Evolutionary conservation across 306 rosid genomes (phyloP).

Genomic region (Vigna angularis): DNA sequence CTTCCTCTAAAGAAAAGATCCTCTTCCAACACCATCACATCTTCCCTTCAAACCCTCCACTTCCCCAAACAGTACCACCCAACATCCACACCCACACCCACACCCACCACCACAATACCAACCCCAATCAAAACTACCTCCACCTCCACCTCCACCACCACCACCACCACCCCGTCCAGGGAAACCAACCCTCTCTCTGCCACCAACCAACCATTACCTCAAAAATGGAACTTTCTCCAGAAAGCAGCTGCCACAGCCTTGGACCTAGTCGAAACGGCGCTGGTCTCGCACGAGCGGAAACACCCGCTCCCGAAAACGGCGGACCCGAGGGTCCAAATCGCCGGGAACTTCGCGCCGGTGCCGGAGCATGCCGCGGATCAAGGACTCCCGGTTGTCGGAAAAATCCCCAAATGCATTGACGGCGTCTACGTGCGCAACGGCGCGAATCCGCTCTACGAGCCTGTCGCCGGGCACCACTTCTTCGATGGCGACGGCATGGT

Average conservation of each 20-base stretch:
- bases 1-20: conserved; percentile 38
- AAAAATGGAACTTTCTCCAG: conserved; percentile 64
- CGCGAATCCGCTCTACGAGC: conserved; percentile 88
- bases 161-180: neutral
- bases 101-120: neutral
- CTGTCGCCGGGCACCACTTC: conserved; percentile 89
- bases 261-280: conserved; percentile 64
- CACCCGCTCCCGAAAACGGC: conserved; percentile 86
- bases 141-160: conserved; percentile 34
- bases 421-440: conserved; percentile 94
- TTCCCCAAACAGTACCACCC: conserved; percentile 56
- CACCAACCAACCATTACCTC: neutral
- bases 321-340: conserved; percentile 88
- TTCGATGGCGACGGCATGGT: conserved; percentile 99
- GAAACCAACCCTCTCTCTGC: conserved; percentile 22
- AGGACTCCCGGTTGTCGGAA: conserved; percentile 60
- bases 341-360: conserved; percentile 95
- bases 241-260: conserved; percentile 65
- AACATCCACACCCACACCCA: conserved; percentile 39
- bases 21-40: conserved; percentile 8
- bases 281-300: conserved; percentile 59
- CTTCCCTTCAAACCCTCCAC: conserved; percentile 71
- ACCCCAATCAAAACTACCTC: conserved; percentile 22
- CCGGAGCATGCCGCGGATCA: conserved; percentile 62
- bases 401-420: conserved; percentile 73